A percentile compares a stretch with the other conserved stretches of the same genome.
Evolutionary conservation across 177 flowering plant species (phyloP).

Genomic region (Vitis hybrid): DNA sequence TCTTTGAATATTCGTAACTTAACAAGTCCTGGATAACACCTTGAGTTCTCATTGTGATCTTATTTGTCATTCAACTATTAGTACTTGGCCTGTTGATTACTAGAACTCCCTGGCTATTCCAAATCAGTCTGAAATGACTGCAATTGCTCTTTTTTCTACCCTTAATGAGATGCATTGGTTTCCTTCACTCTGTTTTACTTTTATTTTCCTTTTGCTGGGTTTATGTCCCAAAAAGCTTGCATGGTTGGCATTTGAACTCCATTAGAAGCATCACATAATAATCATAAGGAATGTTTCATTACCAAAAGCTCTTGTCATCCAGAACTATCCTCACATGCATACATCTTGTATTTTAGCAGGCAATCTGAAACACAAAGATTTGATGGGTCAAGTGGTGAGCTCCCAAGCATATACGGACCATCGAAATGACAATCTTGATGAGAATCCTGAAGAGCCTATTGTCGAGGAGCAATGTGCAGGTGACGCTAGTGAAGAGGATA

Average conservation of each 20-base stretch:
- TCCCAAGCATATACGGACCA: conserved; percentile 67
- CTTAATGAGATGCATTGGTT: too few species aligned
- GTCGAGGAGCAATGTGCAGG: conserved; percentile 25
- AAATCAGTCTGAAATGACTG: background rate
- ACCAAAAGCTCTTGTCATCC: background rate
- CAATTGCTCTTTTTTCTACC: too few species aligned
- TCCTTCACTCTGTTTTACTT: too few species aligned
- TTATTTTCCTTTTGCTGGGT: too few species aligned
- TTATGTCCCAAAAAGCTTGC: too few species aligned
- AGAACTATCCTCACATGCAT: background rate
- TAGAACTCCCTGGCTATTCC: background rate
- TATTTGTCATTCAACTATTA: background rate
- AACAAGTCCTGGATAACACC: background rate
- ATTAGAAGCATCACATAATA: background rate
- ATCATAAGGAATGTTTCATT: background rate
- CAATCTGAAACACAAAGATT: conserved; percentile 77
- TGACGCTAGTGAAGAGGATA: conserved; percentile 19
- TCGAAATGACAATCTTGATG: conserved; percentile 24
- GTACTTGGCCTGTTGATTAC: background rate
- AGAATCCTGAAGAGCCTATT: conserved; percentile 21
- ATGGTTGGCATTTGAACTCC: background rate
- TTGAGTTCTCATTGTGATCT: background rate
- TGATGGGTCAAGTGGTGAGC: conserved; percentile 78
- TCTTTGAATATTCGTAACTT: background rate
- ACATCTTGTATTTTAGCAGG: conserved; percentile 39